Evolutionary conservation across 805 yeast genomes (phyloP), one percentile per base, ranked within the genome.

Genomic region (Yarrowia sp.): DNA sequence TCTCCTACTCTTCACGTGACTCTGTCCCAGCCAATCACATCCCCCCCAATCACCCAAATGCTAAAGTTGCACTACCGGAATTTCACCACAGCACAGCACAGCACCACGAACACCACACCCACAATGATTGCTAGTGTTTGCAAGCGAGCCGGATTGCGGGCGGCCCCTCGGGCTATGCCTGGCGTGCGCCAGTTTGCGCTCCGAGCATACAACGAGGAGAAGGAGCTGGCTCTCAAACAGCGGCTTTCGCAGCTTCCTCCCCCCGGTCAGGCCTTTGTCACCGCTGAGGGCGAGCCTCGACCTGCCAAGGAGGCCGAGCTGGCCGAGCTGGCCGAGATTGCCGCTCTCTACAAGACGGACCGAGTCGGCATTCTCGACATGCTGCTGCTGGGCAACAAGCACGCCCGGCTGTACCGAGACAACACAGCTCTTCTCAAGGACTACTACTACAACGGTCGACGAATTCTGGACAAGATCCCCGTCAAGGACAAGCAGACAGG

Each of bases 401-500:
- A 89, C 75, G 74, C 81, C 59, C 82, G 84, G 75, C 80, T 88
- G 73, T 87, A 82, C 75, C 77, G 83, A 70, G 86, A 84, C 75
- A 91, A 91, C 81, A 82, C 87, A 55, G 82, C 81, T 65, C 89
- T 86, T 76, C 83, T 90, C 74, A 79, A 79, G 71, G 83, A 83
- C 75, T 85, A 79, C 71, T 80, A 80, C 64, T 83, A 85, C 22
- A 79, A 83, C 32, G 85, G 88, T 46, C 88, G 89, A 61, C 82
- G 86, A 74, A 88, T 91, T 74, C 83, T 91, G 72, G 97, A 91
- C 78, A 91, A 91, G 79, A 86, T 91, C 70, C 97, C 97, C 53
- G 90, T 86, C 77, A 90, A 88, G 79, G 95, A 89, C 78, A 87
- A 89, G 52, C 81, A 86, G 48, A 87, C 91, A 16, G 97, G 97